These are phyloP conservation scores for Apiosordaria backusii DNA, from an alignment of 495 filamentous ascomycete species.

Conservation along the genomic window DNA sequence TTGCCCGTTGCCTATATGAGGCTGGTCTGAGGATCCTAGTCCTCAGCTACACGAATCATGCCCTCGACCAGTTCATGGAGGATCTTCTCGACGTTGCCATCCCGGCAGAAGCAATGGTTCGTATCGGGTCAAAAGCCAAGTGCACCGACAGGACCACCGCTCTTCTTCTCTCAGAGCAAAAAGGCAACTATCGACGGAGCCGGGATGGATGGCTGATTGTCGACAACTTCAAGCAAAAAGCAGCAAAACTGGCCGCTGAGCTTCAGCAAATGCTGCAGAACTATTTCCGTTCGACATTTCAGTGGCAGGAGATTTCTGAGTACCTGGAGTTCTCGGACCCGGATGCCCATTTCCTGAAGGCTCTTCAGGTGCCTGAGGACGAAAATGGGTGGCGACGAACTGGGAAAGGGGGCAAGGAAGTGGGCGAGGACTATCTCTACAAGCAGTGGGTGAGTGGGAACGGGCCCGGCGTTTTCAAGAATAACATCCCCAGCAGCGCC, in stretches of 20 bases:
- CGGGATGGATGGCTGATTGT: constrained; percentile 40
- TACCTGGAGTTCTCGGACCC: constrained; percentile 59
- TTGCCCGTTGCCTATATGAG: constrained; percentile 58
- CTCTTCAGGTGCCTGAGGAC: constrained; percentile 47
- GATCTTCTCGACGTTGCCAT: constrained; percentile 66
- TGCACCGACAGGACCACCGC: constrained; percentile 47
- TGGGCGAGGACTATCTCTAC: constrained; percentile 52
- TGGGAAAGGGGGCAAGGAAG: constrained; percentile 44
- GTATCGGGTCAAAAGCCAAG: constrained; percentile 59
- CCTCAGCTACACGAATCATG: constrained; percentile 66
- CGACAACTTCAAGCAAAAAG: constrained; percentile 33
- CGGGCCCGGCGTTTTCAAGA: constrained; percentile 42
- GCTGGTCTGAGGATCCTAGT: constrained; percentile 56
- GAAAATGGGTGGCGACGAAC: constrained; percentile 40
- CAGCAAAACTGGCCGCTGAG: constrained; percentile 15
- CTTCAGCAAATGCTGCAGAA: constrained; percentile 18
- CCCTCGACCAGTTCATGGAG: constrained; percentile 70
- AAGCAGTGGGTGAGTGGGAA: constrained; percentile 53
- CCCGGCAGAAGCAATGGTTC: constrained; percentile 49
- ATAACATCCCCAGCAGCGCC: constrained; percentile 22
- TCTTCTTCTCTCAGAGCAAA: constrained; percentile 50
- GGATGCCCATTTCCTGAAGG: constrained; percentile 53
- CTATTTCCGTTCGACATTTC: constrained; percentile 3
- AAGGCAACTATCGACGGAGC: constrained; percentile 23
- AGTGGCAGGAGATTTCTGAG: constrained; percentile 49